Conservation (phyloP, 108 stramenopile genomes). For the Skeletonema marinoi region DNA sequence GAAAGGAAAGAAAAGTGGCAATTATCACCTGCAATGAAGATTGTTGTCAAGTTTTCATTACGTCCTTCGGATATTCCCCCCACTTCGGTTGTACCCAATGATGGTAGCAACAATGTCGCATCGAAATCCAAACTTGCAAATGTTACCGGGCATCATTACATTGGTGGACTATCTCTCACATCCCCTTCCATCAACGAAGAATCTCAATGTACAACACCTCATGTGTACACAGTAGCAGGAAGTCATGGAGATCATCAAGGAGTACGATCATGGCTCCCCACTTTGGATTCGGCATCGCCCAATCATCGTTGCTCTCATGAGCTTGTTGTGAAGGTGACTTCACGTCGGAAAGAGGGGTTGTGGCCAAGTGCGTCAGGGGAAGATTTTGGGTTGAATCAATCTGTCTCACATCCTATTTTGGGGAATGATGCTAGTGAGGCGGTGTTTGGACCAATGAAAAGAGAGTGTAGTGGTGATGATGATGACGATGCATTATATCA, state of each 20-base stretch:
- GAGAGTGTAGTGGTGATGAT: neutral
- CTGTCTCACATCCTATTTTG: constrained; percentile 58
- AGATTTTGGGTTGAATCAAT: constrained; percentile 65
- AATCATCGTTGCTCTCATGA: constrained; percentile 74
- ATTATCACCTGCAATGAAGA: constrained; percentile 38
- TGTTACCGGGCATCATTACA: constrained; percentile 46
- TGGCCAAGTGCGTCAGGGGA: constrained; percentile 72
- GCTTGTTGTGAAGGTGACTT: constrained; percentile 65
- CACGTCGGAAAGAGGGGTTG: constrained; percentile 60
- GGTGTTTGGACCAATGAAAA: constrained; percentile 13
- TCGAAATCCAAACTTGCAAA: neutral
- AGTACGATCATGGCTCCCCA: constrained; percentile 79
- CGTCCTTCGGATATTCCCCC: constrained; percentile 11
- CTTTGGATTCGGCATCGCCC: constrained; percentile 77
- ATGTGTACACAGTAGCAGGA: constrained; percentile 79
- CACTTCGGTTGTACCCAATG: neutral
- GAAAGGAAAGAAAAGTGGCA: constrained; percentile 7
- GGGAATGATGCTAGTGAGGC: constrained; percentile 11
- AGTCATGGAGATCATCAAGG: constrained; percentile 85
- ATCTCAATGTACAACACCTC: constrained; percentile 52
- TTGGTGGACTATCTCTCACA: constrained; percentile 43
- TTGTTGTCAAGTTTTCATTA: constrained; percentile 46
- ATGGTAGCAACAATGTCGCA: neutral
- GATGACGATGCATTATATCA: constrained; percentile 3
- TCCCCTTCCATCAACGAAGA: constrained; percentile 15